Evolutionary conservation across 805 yeast species (phyloP).

Genomic region (Sugiyamaella americana): DNA sequence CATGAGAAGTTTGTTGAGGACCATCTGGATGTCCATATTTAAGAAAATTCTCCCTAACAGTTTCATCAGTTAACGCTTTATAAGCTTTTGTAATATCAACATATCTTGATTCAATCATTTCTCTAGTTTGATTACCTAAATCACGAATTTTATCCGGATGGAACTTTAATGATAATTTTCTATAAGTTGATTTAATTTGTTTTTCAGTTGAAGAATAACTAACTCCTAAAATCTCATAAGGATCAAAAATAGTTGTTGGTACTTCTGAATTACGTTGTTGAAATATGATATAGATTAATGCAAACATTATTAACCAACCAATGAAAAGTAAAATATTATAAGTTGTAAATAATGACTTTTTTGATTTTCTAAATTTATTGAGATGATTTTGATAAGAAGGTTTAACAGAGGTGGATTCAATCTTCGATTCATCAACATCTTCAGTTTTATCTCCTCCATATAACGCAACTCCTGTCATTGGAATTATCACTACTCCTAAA

Average conservation of each 20-base stretch:
- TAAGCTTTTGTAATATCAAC: slow-evolving; percentile 87
- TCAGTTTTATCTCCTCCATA: slow-evolving; percentile 1
- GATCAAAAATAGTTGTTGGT: slow-evolving; percentile 58
- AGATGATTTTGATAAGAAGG: slow-evolving; percentile 16
- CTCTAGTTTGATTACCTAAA: slow-evolving; percentile 46
- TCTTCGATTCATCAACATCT: background rate
- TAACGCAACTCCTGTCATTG: slow-evolving; percentile 40
- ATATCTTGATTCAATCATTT: slow-evolving; percentile 67
- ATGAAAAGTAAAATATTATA: slow-evolving; percentile 26
- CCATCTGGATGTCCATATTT: slow-evolving; percentile 98
- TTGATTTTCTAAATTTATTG: slow-evolving; percentile 21
- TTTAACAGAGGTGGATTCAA: no score
- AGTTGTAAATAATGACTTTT: slow-evolving; percentile 31
- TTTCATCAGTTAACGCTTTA: slow-evolving; percentile 89
- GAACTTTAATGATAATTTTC: slow-evolving; percentile 77
- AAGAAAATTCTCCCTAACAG: slow-evolving; percentile 69
- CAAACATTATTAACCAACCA: slow-evolving; percentile 60
- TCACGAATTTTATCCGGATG: slow-evolving; percentile 91
- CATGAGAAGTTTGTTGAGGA: slow-evolving; percentile 82
- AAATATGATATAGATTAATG: slow-evolving; percentile 34
- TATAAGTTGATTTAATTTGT: slow-evolving; percentile 73
- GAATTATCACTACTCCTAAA: slow-evolving; percentile 59
- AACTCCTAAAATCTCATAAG: slow-evolving; percentile 79
- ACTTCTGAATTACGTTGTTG: slow-evolving; percentile 29
- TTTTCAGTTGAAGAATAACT: slow-evolving; percentile 62